A percentile compares a stretch with the other conserved stretches of the same genome.
These are phyloP conservation scores for Starmerella vaccinii DNA, from an alignment of 805 yeast genomes.

Conservation along the genomic window DNA sequence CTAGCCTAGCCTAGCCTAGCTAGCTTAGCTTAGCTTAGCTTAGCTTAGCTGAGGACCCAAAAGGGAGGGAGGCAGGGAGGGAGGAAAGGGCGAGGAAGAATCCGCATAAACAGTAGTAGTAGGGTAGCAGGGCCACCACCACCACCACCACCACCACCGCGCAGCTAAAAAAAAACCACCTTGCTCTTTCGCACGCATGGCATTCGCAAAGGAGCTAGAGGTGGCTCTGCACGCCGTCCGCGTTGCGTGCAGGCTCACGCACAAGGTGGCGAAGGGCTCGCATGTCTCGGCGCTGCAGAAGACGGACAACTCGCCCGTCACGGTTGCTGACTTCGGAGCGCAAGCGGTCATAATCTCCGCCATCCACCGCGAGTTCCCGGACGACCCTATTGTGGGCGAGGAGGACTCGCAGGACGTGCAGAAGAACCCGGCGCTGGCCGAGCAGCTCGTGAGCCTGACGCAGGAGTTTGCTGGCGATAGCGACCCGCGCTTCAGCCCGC, in stretches of 20 bases:
- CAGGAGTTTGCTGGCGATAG: conserved; percentile 37
- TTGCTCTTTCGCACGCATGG: not conserved
- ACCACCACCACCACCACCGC: not conserved
- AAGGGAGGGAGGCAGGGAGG: too few relatives aligned
- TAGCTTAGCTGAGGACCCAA: too few relatives aligned
- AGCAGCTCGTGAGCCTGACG: conserved; percentile 52
- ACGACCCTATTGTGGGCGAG: conserved; percentile 85
- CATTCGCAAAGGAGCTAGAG: conserved; percentile 42
- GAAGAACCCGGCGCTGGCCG: conserved; percentile 40
- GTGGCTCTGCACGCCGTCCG: conserved; percentile 86
- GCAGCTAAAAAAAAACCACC: not conserved
- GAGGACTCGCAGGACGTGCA: conserved; percentile 69
- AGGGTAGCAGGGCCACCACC: too few relatives aligned
- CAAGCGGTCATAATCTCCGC: conserved; percentile 89
- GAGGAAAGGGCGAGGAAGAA: too few relatives aligned
- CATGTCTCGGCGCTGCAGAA: conserved; percentile 46
- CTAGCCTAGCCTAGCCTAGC: too few relatives aligned
- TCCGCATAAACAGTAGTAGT: too few relatives aligned
- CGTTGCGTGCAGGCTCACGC: conserved; percentile 70
- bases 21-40: too few relatives aligned
- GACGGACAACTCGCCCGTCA: conserved; percentile 86
- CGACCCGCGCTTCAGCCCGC: conserved; percentile 22
- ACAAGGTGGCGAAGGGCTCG: conserved; percentile 37
- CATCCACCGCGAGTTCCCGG: conserved; percentile 65
- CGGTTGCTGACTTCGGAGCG: conserved; percentile 89